phyloP scores from a whole-genome alignment of 2,329 filamentous ascomycete genomes.

The Aspergillus neoniger region DNA sequence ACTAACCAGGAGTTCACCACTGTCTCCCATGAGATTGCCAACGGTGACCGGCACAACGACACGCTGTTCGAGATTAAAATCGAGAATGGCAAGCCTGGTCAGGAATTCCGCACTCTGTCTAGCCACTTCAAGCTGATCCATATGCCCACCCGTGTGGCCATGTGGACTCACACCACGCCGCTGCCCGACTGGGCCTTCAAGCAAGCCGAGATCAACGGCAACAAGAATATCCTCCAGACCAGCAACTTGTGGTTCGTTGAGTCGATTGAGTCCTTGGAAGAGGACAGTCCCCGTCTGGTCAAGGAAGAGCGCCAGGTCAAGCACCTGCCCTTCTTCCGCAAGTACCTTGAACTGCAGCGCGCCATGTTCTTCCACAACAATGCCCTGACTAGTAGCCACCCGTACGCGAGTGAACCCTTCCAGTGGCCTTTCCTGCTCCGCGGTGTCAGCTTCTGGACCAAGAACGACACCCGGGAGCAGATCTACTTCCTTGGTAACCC shows the following conservation, averaged over 20 bases:
- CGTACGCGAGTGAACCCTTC: constrained; percentile 91
- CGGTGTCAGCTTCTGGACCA: constrained; percentile 98
- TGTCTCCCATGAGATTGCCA: constrained; percentile 69
- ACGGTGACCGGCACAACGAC: constrained; percentile 76
- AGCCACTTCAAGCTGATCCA: constrained; percentile 96
- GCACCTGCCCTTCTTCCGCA: constrained; percentile 80
- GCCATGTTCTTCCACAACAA: constrained; percentile 99
- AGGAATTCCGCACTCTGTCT: constrained; percentile 87
- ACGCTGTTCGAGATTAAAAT: constrained; percentile 91
- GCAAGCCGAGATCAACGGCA: constrained; percentile 98
- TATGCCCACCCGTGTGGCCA: constrained; percentile 90
- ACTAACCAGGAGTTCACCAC: constrained; percentile 99
- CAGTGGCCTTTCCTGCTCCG: constrained; percentile 97
- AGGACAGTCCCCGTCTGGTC: constrained; percentile 70
- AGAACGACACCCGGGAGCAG: constrained; percentile 90
- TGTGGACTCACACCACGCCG: constrained; percentile 96
- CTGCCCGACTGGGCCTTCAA: constrained; percentile 97
- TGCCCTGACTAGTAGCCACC: constrained; percentile 93
- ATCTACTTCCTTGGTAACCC: constrained; percentile 99
- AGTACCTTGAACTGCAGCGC: constrained; percentile 94
- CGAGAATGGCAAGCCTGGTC: constrained; percentile 76
- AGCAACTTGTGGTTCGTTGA: constrained; percentile 96
- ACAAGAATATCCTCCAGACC: constrained; percentile 87
- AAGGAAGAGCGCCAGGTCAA: constrained; percentile 80
- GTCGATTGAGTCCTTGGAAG: constrained; percentile 77